Evolutionary conservation across 768 basidiomycete genomes (phyloP).

Genomic region (Lenzites betulinus): DNA sequence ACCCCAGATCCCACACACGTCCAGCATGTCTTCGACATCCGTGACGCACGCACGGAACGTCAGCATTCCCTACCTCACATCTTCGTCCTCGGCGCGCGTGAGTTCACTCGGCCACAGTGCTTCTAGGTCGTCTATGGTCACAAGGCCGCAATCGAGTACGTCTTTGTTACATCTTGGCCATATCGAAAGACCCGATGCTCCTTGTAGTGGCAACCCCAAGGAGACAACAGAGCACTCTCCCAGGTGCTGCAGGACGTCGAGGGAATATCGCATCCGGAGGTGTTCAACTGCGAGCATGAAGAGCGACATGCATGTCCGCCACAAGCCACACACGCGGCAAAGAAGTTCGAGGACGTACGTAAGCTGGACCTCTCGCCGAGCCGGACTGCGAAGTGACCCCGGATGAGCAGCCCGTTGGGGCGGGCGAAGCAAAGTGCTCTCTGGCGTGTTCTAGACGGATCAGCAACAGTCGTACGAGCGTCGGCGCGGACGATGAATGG

Average conservation of each 20-base stretch:
- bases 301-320: constrained; percentile 3
- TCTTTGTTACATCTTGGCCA: too few species aligned
- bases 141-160: constrained; percentile 17
- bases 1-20: too few species aligned
- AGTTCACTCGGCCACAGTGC: not conserved
- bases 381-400: not conserved
- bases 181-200: not conserved
- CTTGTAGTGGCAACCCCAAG: constrained; percentile 29
- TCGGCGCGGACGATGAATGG: not conserved
- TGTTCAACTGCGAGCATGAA: constrained; percentile 9
- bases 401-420: not conserved
- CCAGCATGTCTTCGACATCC: constrained; percentile 1
- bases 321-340: constrained; percentile 5
- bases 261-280: constrained; percentile 11
- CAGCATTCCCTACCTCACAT: not conserved
- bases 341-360: constrained; percentile 9
- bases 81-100: not conserved
- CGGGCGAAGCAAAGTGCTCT: not conserved
- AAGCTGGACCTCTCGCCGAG: not conserved
- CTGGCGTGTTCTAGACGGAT: not conserved
- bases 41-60: constrained; percentile 17
- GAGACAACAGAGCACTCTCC: constrained; percentile 33
- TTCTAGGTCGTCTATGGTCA: constrained; percentile 16
- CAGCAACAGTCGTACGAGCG: not conserved
- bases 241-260: constrained; percentile 24